Base-by-base conservation (phyloP, 2,329 filamentous ascomycete species). In the Xylaria sp. region DNA sequence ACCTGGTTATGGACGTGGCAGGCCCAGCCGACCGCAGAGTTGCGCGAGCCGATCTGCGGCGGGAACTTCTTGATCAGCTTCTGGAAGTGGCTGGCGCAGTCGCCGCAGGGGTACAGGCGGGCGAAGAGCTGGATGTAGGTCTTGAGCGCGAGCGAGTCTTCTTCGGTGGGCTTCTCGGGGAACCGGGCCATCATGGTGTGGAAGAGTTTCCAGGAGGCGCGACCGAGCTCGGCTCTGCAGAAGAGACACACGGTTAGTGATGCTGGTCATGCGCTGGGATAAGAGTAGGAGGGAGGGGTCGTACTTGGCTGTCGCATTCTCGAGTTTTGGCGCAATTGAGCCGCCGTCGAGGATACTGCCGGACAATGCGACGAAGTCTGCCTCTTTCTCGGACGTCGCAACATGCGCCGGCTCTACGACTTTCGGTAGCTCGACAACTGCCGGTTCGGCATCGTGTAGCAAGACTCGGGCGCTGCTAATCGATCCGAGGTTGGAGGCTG, bases 281-380 rank as follows among this genome's bases (percentile, higher is more conserved):
- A 34, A 52, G 48, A 35, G 19, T 46, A 42, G 35, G 54, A 47
- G 42, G 19, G 35, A 18, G 10, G 9, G 44, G 35, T 70, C 79
- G 54, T 78, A 88, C 86, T 93, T 94, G 57, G 85, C 78, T 5
- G 90, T 94, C 61, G 88, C 89, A 75, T 94, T 94, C 70, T 90
- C 90, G 56, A 94, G 78, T 75, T 91, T 92, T 1, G 89, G 87
- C 54, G 90, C 90, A 68, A 92, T 93, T 2, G 86, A 87, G 58
- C 84, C 84, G 58, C 89, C 89, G 16, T 80, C 79, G 19, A 91
- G 77, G 16, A 88, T 74, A 49, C 74, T 74, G 30, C 76, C 73
- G 1, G 82, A 75, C 34, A 83, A 66, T 35, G 71, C 66, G 42
- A 72, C 72, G 35, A 83, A 67, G 56, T 79, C 78, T 19, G 78